A percentile compares a stretch with the other conserved stretches of the same genome.
Conservation (phyloP, 2,329 filamentous ascomycete genomes). For the Colletotrichum incanum region DNA sequence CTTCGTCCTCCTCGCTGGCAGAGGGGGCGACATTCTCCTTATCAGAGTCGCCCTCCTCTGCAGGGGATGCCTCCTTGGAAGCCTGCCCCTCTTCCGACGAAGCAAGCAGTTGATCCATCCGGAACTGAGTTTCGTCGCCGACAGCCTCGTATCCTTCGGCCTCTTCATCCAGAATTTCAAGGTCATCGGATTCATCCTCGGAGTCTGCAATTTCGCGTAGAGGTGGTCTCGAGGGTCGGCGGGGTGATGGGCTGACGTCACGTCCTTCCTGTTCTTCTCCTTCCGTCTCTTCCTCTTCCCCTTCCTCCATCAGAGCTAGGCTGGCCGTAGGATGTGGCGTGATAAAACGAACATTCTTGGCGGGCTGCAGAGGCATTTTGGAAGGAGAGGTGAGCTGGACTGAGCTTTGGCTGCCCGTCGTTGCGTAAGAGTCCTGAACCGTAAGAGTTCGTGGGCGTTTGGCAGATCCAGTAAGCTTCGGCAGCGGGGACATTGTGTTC, state of each 20-base stretch:
- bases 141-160: constrained; percentile 42
- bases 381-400: constrained; percentile 32
- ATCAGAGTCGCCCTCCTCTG: constrained; percentile 37
- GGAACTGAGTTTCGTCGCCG: constrained; percentile 43
- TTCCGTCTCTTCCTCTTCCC: constrained; percentile 27
- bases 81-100: constrained; percentile 37
- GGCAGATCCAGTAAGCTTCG: constrained; percentile 27
- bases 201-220: constrained; percentile 65
- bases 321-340: constrained; percentile 42
- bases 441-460: constrained; percentile 54
- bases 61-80: constrained; percentile 26
- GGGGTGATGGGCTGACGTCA: constrained; percentile 33
- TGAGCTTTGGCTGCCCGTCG: constrained; percentile 44
- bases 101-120: constrained; percentile 38
- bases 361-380: constrained; percentile 46
- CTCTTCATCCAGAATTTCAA: constrained; percentile 41
- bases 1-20: constrained; percentile 28
- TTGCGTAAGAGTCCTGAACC: constrained; percentile 63
- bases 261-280: constrained; percentile 21
- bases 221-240: constrained; percentile 26
- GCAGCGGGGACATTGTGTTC: constrained; percentile 43
- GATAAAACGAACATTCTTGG: constrained; percentile 41
- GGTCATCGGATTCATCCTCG: constrained; percentile 57
- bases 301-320: constrained; percentile 24
- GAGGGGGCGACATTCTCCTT: constrained; percentile 39